Evolutionary conservation across 1,284 basidiomycete species (phyloP).

Genomic region (Puccinia polysora): DNA sequence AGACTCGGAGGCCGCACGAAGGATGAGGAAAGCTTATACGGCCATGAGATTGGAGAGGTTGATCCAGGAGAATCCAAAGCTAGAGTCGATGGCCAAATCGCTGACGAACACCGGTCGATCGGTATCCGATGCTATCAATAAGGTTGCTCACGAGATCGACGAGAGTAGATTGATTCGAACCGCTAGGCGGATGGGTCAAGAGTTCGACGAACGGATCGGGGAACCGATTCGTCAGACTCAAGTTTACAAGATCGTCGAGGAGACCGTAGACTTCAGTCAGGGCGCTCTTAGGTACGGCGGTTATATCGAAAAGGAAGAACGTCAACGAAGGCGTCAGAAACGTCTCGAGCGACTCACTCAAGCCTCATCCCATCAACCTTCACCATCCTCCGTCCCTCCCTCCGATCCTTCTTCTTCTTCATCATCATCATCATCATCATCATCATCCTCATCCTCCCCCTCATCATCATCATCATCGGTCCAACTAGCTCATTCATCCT

Average conservation of each 20-base stretch:
- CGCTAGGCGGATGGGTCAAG: slow-evolving; percentile 56
- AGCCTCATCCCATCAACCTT: slow-evolving; percentile 9
- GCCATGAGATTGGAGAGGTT: slow-evolving; percentile 70
- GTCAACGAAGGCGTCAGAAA: slow-evolving; percentile 68
- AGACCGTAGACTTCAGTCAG: slow-evolving; percentile 86
- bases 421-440: slow-evolving; percentile 1
- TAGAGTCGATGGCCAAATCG: slow-evolving; percentile 85
- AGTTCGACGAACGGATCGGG: slow-evolving; percentile 55
- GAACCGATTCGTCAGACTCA: slow-evolving; percentile 91
- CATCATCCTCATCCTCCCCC: neutral
- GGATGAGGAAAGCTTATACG: slow-evolving; percentile 35
- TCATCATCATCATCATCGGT: slow-evolving; percentile 49
- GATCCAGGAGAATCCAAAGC: slow-evolving; percentile 90
- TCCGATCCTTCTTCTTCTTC: neutral
- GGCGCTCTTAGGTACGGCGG: slow-evolving; percentile 80
- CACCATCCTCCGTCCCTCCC: neutral
- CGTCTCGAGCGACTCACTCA: slow-evolving; percentile 77
- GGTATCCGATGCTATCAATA: slow-evolving; percentile 85
- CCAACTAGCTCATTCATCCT: slow-evolving; percentile 15
- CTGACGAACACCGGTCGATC: slow-evolving; percentile 82
- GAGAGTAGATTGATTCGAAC: slow-evolving; percentile 86
- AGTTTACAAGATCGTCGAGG: slow-evolving; percentile 85
- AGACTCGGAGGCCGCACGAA: slow-evolving; percentile 41
- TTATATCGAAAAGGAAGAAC: slow-evolving; percentile 84
- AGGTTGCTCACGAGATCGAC: slow-evolving; percentile 84